Evolutionary conservation across 345 rosid species (phyloP).

Genomic region (Xanthoceras sorbifolium): DNA sequence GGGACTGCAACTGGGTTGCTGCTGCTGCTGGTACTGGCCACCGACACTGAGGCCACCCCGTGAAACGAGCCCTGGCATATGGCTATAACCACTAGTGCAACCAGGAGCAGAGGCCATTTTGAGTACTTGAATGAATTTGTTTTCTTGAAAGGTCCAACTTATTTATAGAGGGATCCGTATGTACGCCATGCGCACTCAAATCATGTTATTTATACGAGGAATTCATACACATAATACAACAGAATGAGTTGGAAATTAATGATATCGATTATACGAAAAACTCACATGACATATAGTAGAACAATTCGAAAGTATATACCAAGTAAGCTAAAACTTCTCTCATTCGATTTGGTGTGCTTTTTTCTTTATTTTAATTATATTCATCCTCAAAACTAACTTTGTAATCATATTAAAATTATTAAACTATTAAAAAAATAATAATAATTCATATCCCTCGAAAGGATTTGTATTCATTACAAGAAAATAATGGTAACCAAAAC

Average conservation of each 20-base stretch:
- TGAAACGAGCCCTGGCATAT: conserved; percentile 26
- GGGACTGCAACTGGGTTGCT: conserved; percentile 3
- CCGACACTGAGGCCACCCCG: conserved; percentile 16
- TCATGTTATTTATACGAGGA: no score
- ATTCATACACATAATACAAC: no score
- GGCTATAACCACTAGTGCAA: conserved; percentile 28
- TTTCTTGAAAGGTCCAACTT: not conserved
- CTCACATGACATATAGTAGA: no score
- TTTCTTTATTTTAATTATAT: no score
- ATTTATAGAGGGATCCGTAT: not conserved
- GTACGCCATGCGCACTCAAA: no score
- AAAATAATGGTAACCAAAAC: conserved; percentile 1
- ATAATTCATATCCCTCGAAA: not conserved
- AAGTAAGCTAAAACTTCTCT: not conserved
- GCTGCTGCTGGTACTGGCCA: not conserved
- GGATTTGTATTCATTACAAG: not conserved
- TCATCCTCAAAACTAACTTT: no score
- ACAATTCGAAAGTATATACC: no score
- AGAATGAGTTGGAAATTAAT: no score
- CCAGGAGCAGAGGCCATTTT: conserved; percentile 38
- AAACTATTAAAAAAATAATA: not conserved
- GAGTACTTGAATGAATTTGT: not conserved
- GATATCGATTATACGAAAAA: no score
- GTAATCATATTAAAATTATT: not conserved
- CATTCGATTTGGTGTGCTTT: not conserved